Evolutionary conservation across 2,329 filamentous ascomycete genomes (phyloP), one percentile per base, ranked within the genome.

Genomic region (Claviceps digitariae): DNA sequence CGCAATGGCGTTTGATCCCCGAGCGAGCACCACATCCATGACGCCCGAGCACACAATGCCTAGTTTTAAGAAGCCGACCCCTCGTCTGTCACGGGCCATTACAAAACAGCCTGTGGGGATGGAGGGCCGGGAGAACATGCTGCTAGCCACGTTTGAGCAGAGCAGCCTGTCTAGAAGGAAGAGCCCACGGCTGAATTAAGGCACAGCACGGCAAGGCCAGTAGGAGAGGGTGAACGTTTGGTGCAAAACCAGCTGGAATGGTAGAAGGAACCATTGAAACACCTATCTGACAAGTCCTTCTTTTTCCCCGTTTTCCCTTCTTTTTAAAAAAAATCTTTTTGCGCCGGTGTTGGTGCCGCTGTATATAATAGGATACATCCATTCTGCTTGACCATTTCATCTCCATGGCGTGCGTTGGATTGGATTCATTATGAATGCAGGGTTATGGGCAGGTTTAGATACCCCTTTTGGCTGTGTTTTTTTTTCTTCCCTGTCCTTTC

Each of bases 71-170:
- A 73, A 72, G 53, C 64, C 49, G 31, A 43, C 10, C 63, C 65
- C 54, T 56, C 67, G 54, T 68, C 64, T 55, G 61, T 63, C 8
- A 66, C 69, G 67, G 52, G 68, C 66, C 20, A 17, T 53, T 56
- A 67, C 65, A 59, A 60, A 58, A 47, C 57, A 50, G 41, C 59
- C 63, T 15, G 56, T 65, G 34, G 56, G 67, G 45, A 63, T 64
- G 0, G 74, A 77, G 48, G 77, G 76, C 7, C 65, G 74, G 45
- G 77, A 81, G 64, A 81, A 81, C 55, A 56, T 76, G 54, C 72
- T 74, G 40, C 69, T 69, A 8, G 57, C 66, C 50, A 66, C 69
- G n/a, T 71, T 76, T 57, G 67, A 70, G 21, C 68, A 75, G 62
- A 73, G 74, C 51, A 73, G 74, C 50, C 56, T 69, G 29, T 67